Evolutionary conservation across 2,329 filamentous ascomycete species (phyloP), one percentile per base, ranked within the genome.

Genomic region (Aschersonia sp.): DNA sequence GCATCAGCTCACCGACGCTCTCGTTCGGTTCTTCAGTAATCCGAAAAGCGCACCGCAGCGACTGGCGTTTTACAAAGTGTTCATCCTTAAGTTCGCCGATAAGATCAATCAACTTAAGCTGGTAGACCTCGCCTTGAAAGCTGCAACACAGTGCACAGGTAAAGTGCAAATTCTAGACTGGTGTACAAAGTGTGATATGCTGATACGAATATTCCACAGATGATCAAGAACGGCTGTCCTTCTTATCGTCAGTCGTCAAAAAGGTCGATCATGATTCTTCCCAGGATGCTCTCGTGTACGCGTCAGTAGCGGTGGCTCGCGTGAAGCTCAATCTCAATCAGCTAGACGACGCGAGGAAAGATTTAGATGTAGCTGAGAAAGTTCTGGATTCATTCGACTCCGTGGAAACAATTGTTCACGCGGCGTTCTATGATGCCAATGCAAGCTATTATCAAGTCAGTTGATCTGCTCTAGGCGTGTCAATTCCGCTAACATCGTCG

Each of bases 41-140:
- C 76, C 84, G 43, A 79, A 82, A 61, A 97, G 89, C 67, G 83
- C 81, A 48, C 74, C 79, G 49, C 87, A 94, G 70, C 83, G 90
- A 61, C 77, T 98, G 70, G 73, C 81, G 50, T 84, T 98, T 66
- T 98, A 92, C 75, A 87, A 92, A 69, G 81, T 81, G 58, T 98
- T 98, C 72, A 84, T 98, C 66, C 79, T 90, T 65, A 92, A 84
- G 66, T 98, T 98, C 62, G 87, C 89, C 55, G 89, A 95, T 64
- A 95, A 94, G 76, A 95, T 98, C 74, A 98, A 97, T 70, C 90
- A 97, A 72, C 75, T 98, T 53, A 95, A 95, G 76, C 83, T 97
- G 56, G 92, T 98, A 55, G 83, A 86, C 55, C 72, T 98, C 55
- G 92, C 88, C 12, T 70, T 97, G 62, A 86, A 84, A 67, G 86